These are phyloP conservation scores for Hyphopichia pseudoburtonii DNA, from an alignment of 1,139 yeast species.

Conservation along the genomic window DNA sequence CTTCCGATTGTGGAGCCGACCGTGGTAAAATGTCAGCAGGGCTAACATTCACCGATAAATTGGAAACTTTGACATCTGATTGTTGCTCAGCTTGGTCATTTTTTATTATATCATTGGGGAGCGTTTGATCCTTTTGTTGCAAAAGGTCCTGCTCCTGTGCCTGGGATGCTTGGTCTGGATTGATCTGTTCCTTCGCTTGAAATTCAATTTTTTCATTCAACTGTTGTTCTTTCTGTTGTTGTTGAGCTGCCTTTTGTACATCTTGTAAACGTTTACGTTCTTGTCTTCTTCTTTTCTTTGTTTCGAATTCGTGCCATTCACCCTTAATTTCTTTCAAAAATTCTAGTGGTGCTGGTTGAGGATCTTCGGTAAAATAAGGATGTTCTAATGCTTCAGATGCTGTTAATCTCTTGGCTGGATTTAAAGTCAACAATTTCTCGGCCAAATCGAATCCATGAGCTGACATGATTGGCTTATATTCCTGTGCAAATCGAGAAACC, in stretches of 20 bases:
- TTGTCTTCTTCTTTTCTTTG: constrained; percentile 75
- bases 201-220: not conserved
- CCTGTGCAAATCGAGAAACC: constrained; percentile 47
- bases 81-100: not conserved
- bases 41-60: no score
- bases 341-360: constrained; percentile 56
- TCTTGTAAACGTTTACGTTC: constrained; percentile 49
- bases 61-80: not conserved
- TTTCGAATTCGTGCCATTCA: constrained; percentile 98
- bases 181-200: not conserved
- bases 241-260: constrained; percentile 3
- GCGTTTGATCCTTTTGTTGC: not conserved
- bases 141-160: no score
- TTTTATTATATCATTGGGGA: not conserved
- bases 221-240: not conserved
- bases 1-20: constrained; percentile 1
- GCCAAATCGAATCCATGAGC: constrained; percentile 68
- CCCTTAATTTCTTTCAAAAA: constrained; percentile 60
- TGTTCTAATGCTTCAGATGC: constrained; percentile 66
- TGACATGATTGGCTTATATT: constrained; percentile 47
- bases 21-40: not conserved
- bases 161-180: not conserved
- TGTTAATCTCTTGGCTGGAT: constrained; percentile 64
- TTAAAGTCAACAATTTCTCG: constrained; percentile 55
- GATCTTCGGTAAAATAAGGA: constrained; percentile 69